A percentile compares a stretch with the other conserved stretches of the same genome.
Evolutionary conservation across 1,139 yeast species (phyloP).

Genomic region (Kazachstania sp.): DNA sequence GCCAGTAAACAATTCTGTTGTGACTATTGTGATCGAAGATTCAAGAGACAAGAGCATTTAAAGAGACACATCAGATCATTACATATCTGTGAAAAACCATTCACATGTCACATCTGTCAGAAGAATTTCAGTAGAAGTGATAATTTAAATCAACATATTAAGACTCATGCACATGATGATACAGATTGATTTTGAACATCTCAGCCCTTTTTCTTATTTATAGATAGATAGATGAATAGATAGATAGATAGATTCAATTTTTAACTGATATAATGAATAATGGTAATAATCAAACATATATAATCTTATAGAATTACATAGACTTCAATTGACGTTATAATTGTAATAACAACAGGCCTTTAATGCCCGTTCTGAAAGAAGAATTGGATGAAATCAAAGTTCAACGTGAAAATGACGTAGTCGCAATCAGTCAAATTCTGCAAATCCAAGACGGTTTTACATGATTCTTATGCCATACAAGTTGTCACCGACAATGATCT

Average conservation of each 20-base stretch:
- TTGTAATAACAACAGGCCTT: too few species aligned
- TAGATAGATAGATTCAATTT: not conserved
- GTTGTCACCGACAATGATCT: too few species aligned
- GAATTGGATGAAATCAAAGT: too few species aligned
- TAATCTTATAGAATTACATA: too few species aligned
- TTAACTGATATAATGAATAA: not conserved
- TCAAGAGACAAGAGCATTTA: conserved; percentile 72
- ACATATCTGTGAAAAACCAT: conserved; percentile 70
- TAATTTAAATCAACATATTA: conserved; percentile 66
- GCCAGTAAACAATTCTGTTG: conserved; percentile 32
- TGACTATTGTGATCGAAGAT: conserved; percentile 46
- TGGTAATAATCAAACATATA: too few species aligned
- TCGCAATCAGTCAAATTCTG: too few species aligned
- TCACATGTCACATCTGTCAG: conserved; percentile 49
- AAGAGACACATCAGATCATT: conserved; percentile 69
- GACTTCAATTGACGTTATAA: too few species aligned
- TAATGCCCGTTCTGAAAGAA: too few species aligned
- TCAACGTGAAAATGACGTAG: too few species aligned
- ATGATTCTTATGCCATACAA: too few species aligned
- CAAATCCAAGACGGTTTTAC: too few species aligned
- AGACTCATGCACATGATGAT: conserved; percentile 41
- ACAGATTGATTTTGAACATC: not conserved
- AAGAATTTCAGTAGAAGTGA: conserved; percentile 71
- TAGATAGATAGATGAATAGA: not conserved
- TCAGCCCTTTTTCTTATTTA: not conserved